phyloP scores from a whole-genome alignment of 257 asterid genomes.

The Perilla frutescens region DNA sequence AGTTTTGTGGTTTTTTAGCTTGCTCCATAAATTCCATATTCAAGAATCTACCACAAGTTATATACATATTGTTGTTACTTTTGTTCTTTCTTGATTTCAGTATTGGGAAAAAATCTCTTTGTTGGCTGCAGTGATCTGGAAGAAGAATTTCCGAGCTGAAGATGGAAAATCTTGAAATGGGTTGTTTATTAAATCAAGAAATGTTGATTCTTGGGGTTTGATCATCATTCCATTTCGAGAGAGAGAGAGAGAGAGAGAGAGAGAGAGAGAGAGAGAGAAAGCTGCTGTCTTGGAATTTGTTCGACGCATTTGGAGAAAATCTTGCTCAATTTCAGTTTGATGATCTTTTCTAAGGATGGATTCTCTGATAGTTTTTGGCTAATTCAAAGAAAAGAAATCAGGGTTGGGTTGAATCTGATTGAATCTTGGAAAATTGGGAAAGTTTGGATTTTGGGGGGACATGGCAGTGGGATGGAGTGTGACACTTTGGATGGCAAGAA shows the following conservation, averaged over 20 bases:
- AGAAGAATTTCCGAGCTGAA: conserved; percentile 1
- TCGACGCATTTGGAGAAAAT: neutral
- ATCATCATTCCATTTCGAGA: neutral
- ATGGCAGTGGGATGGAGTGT: conserved; percentile 77
- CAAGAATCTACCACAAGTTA: neutral
- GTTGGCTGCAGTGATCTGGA: conserved; percentile 19
- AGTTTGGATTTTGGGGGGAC: conserved; percentile 5
- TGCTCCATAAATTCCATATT: neutral
- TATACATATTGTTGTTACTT: neutral
- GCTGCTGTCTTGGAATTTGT: neutral
- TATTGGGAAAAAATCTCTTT: conserved; percentile 1
- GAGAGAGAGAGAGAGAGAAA: neutral
- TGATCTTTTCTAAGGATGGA: neutral
- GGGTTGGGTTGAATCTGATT: conserved; percentile 16
- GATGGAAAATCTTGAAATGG: conserved; percentile 29
- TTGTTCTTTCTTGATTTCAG: conserved; percentile 13
- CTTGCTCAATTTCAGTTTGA: conserved; percentile 17
- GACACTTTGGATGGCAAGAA: conserved; percentile 58
- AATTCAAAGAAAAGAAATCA: neutral
- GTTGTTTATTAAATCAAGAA: conserved; percentile 24
- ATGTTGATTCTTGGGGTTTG: conserved; percentile 6
- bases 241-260: neutral
- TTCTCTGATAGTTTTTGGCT: conserved; percentile 17
- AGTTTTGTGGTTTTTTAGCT: neutral
- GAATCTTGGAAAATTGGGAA: conserved; percentile 8